Percentiles rank a stretch among this genome's conserved stretches.
phyloP scores from a whole-genome alignment of 352 stramenopile genomes.

The Phytophthora quininea region DNA sequence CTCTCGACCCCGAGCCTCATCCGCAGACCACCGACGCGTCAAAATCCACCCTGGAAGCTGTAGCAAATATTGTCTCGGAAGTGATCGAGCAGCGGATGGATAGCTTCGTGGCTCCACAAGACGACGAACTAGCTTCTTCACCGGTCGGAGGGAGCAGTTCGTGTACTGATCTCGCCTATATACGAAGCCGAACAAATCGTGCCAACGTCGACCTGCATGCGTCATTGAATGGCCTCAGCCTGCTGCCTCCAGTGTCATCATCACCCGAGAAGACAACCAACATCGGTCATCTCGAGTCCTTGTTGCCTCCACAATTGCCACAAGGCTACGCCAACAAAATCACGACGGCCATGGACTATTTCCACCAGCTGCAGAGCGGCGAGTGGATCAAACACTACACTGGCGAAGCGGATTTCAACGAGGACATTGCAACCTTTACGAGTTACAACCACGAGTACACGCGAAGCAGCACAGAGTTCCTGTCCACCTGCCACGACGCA shows the following conservation, averaged over 20 bases:
- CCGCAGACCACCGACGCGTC: constrained; percentile 54
- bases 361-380: constrained; percentile 65
- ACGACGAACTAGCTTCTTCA: background rate
- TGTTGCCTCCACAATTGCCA: constrained; percentile 40
- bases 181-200: constrained; percentile 8
- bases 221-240: constrained; percentile 35
- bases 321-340: constrained; percentile 66
- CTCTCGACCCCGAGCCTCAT: constrained; percentile 63
- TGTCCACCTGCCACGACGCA: constrained; percentile 40
- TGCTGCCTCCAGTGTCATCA: constrained; percentile 24
- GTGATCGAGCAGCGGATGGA: constrained; percentile 75
- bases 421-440: constrained; percentile 48
- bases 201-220: constrained; percentile 37
- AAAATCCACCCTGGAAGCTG: constrained; percentile 72
- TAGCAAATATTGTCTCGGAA: constrained; percentile 84
- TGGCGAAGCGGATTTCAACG: constrained; percentile 22
- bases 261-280: constrained; percentile 6
- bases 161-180: constrained; percentile 4
- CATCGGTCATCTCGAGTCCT: constrained; percentile 3
- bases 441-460: constrained; percentile 51
- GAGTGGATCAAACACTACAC: constrained; percentile 41
- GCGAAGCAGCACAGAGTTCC: constrained; percentile 59
- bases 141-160: too few species aligned
- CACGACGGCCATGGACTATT: constrained; percentile 63
- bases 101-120: background rate